Conservation (phyloP, 148 eudicot species). For the Diospyros lotus region DNA sequence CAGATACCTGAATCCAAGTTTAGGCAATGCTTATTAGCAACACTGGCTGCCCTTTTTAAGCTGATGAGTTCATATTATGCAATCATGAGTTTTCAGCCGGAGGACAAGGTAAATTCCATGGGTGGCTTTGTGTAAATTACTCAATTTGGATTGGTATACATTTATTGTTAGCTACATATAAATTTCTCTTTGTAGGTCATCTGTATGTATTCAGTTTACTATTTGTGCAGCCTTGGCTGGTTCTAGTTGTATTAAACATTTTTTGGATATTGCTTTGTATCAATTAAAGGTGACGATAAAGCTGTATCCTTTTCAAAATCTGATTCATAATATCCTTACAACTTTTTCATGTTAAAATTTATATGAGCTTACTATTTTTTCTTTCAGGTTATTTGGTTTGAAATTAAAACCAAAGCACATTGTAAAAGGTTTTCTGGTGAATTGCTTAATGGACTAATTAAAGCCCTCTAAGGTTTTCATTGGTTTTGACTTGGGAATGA, state of each 20-base stretch:
- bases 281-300: background rate
- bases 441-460: no score
- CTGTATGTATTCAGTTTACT: background rate
- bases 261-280: background rate
- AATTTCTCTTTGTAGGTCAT: background rate
- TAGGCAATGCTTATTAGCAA: constrained; percentile 72
- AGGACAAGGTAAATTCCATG: constrained; percentile 46
- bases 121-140: background rate
- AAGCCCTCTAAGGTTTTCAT: no score
- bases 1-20: constrained; percentile 91
- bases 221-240: background rate
- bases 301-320: background rate
- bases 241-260: background rate
- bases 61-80: constrained; percentile 85
- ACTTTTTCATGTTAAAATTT: background rate
- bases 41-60: constrained; percentile 75
- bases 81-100: constrained; percentile 75
- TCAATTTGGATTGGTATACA: background rate
- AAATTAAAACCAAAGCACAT: no score
- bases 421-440: no score
- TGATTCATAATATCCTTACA: background rate
- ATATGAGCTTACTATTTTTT: background rate
- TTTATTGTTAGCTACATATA: no score
- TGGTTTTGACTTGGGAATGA: no score
- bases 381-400: background rate